These are phyloP conservation scores for Wallacemonas collosoma DNA, from an alignment of 208 protist species.

Conservation along the genomic window DNA sequence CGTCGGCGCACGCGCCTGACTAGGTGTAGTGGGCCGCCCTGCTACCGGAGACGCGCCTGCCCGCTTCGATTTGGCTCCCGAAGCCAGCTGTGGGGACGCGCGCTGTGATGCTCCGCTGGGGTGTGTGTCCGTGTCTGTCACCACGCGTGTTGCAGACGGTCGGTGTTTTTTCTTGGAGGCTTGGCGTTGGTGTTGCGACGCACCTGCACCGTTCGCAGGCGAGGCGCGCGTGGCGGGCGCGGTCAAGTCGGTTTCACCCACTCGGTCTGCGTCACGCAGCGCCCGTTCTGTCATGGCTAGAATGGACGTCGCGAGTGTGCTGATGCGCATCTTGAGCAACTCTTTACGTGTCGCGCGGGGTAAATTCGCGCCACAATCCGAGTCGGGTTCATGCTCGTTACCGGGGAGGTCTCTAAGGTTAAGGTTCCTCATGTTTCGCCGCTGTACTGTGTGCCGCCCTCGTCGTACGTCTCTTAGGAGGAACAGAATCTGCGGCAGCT, in stretches of 20 bases:
- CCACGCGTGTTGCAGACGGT: too few species aligned
- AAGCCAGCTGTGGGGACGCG: too few species aligned
- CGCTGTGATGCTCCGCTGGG: too few species aligned
- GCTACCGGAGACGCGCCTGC: too few species aligned
- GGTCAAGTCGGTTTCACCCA: neutral
- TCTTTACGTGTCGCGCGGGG: conserved; percentile 26
- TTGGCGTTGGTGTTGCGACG: neutral
- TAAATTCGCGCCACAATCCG: conserved; percentile 7
- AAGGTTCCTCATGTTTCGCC: conserved; percentile 1
- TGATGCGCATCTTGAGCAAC: conserved; percentile 42
- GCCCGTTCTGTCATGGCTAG: conserved; percentile 31
- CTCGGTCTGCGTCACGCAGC: conserved; percentile 16
- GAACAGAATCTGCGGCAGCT: too few species aligned
- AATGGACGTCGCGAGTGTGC: conserved; percentile 34
- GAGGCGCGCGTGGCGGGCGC: neutral
- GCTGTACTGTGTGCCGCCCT: too few species aligned
- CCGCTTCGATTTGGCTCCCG: too few species aligned
- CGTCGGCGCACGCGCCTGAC: neutral
- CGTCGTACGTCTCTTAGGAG: too few species aligned
- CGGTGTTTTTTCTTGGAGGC: neutral
- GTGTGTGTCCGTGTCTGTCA: too few species aligned
- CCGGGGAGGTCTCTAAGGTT: neutral
- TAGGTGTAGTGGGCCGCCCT: neutral
- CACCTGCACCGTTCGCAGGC: neutral
- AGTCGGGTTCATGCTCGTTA: neutral